Conservation (phyloP, 106 monocot genomes). For the Allium fistulosum region DNA sequence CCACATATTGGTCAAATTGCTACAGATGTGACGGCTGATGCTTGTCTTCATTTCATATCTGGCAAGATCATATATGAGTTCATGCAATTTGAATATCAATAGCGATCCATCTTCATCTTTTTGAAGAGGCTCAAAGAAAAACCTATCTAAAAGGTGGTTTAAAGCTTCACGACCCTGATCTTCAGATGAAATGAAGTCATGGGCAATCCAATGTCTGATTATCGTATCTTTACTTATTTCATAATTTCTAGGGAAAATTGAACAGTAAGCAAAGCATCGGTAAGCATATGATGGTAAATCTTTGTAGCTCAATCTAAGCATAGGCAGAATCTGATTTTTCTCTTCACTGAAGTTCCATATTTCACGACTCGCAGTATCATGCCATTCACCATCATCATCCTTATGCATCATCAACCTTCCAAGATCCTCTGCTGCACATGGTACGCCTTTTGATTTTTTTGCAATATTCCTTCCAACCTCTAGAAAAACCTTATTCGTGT, state of each 20-base stretch:
- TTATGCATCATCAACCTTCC: too few relatives aligned
- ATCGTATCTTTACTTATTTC: conserved; percentile 4
- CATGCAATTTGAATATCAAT: conserved; percentile 1
- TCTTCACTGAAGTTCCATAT: background rate
- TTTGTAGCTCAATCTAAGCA: conserved; percentile 5
- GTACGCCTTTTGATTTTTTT: too few relatives aligned
- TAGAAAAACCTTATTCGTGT: too few relatives aligned
- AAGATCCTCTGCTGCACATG: too few relatives aligned
- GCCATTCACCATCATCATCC: too few relatives aligned
- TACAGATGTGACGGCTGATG: background rate
- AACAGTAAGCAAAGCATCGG: conserved; percentile 11
- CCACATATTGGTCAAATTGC: too few relatives aligned
- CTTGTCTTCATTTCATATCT: background rate
- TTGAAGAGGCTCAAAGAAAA: conserved; percentile 4
- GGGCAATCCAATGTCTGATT: conserved; percentile 13
- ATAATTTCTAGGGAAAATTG: conserved; percentile 9
- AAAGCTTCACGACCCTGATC: background rate
- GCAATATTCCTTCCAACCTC: too few relatives aligned
- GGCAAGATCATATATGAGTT: conserved; percentile 5
- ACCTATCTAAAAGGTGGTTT: background rate
- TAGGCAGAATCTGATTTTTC: background rate
- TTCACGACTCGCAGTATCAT: background rate
- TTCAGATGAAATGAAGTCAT: conserved; percentile 1
- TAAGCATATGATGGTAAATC: conserved; percentile 6
- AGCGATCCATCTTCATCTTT: background rate